phyloP scores from a whole-genome alignment of 2,329 filamentous ascomycete genomes.

The Onygena corvina region DNA sequence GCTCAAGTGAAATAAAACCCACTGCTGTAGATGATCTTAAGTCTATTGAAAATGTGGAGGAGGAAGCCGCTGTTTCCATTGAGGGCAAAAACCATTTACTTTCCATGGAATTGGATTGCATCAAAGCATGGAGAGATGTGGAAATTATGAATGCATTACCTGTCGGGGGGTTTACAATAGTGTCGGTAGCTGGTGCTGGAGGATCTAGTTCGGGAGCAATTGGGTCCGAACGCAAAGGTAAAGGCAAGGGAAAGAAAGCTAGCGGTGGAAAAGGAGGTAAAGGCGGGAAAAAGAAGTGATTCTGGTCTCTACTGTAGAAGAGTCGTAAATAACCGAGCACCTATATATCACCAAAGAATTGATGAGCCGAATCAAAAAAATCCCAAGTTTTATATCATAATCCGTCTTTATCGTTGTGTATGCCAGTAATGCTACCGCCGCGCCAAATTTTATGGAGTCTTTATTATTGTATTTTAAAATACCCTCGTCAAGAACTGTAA shows the following conservation, averaged over 20 bases:
- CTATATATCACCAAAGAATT: background rate
- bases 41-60: conserved; percentile 31
- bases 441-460: background rate
- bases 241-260: conserved; percentile 20
- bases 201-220: conserved; percentile 24
- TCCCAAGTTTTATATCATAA: background rate
- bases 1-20: conserved; percentile 28
- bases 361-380: background rate
- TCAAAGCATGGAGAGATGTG: conserved; percentile 64
- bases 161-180: conserved; percentile 28
- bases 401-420: background rate
- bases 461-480: no score
- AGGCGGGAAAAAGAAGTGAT: conserved; percentile 18
- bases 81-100: conserved; percentile 44
- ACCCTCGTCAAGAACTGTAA: no score
- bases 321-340: background rate
- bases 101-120: conserved; percentile 72
- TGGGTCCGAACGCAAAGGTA: conserved; percentile 13
- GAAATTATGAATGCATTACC: conserved; percentile 30
- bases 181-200: conserved; percentile 30
- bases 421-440: background rate
- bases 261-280: conserved; percentile 27
- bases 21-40: conserved; percentile 13
- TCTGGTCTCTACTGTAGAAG: background rate
- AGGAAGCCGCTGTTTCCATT: conserved; percentile 6